phyloP scores from a whole-genome alignment of 2,329 filamentous ascomycete genomes.

The Cladosporium colombiae region DNA sequence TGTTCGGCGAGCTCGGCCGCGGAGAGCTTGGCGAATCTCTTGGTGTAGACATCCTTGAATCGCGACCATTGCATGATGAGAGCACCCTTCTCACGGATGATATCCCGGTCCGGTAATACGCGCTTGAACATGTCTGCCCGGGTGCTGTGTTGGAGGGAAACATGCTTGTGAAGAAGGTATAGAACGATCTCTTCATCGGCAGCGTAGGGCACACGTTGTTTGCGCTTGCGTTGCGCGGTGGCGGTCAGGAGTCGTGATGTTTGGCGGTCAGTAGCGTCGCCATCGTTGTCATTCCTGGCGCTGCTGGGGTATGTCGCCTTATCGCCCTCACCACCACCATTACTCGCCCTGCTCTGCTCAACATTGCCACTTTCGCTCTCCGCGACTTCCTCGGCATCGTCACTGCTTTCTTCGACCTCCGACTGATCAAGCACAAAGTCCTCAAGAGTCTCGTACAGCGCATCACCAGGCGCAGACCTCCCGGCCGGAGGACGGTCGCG shows the following conservation, averaged over 20 bases:
- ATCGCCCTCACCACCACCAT: neutral
- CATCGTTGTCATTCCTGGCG: neutral
- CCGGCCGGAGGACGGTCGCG: neutral
- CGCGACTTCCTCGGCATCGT: neutral
- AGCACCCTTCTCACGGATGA: neutral
- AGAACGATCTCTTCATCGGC: neutral
- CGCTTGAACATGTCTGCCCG: neutral
- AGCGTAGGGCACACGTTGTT: neutral
- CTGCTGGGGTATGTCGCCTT: neutral
- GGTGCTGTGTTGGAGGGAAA: neutral
- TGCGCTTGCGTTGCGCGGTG: neutral
- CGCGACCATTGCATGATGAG: neutral
- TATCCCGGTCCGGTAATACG: neutral
- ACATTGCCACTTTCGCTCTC: neutral
- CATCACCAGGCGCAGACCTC: neutral
- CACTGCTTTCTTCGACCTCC: neutral
- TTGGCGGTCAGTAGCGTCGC: neutral
- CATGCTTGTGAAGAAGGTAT: neutral
- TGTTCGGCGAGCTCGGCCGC: neutral
- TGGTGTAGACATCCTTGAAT: neutral
- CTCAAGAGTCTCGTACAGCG: neutral
- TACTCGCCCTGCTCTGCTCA: neutral
- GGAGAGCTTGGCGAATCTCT: neutral
- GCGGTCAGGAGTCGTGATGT: neutral
- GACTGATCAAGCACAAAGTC: neutral